Evolutionary conservation across 257 asterid species (phyloP).

Genomic region (Penstemon barbatus): DNA sequence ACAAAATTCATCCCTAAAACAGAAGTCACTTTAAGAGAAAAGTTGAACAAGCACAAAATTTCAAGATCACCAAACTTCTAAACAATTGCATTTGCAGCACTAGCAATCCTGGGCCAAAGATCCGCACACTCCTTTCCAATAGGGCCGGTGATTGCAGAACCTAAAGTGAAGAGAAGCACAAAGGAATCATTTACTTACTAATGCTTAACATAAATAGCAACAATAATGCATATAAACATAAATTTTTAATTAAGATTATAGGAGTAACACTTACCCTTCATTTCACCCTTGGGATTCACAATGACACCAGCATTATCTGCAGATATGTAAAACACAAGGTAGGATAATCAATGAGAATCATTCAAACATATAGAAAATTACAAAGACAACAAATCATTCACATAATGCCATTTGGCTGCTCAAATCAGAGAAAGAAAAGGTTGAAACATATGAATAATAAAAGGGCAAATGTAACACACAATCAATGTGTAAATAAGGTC

Average conservation of each 20-base stretch:
- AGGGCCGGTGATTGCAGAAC: slow-evolving; percentile 60
- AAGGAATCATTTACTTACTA: no score
- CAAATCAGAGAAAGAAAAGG: no score
- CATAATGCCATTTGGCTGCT: no score
- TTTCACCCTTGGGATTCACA: slow-evolving; percentile 60
- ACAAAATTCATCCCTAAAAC: not conserved
- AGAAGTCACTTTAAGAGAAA: not conserved
- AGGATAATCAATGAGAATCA: not conserved
- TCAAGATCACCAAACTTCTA: slow-evolving; percentile 20
- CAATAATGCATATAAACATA: no score
- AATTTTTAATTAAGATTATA: no score
- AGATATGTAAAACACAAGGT: not conserved
- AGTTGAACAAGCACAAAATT: slow-evolving; percentile 24
- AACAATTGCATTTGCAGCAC: slow-evolving; percentile 60
- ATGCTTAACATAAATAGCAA: no score
- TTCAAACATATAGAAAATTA: not conserved
- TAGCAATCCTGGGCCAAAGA: slow-evolving; percentile 61
- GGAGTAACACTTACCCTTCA: slow-evolving; percentile 39
- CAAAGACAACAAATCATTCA: no score
- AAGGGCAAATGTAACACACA: not conserved
- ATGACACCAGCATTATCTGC: slow-evolving; percentile 59
- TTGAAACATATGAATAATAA: no score
- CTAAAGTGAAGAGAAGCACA: slow-evolving; percentile 14
- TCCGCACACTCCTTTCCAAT: slow-evolving; percentile 63
- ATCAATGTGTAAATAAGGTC: not conserved